Evolutionary conservation across 2,329 filamentous ascomycete species (phyloP), one percentile per base, ranked within the genome.

Genomic region (Neopestalotiopsis sp.): DNA sequence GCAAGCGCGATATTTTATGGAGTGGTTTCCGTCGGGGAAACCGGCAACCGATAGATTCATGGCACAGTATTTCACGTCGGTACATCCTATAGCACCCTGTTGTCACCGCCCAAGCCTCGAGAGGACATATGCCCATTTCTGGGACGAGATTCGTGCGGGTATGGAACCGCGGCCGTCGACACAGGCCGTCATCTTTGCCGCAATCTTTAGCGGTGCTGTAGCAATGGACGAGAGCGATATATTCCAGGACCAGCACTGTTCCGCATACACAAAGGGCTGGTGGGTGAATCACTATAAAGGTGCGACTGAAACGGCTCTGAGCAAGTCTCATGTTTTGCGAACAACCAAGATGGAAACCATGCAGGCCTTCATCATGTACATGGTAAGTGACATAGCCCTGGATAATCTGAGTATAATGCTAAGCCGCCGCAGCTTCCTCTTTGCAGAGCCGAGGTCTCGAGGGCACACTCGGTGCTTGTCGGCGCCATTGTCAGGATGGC

Each of bases 361-460:
- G 74, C 92, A 94, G 76, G 91, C 91, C 1, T 91, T 94, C 73
- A 88, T 94, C 45, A 91, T 94, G 84, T 94, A 94, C 72, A 82
- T 94, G 80, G 90, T 92, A 78, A 80, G 86, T 82, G 6, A n/a
- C 14, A 52, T 38, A 3, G 34, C 65, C 9, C 49, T 24, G 60
- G 34, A 59, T 42, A 63, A 52, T 34, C 61, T 58, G 40, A 65
- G 32, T 45, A 45, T 45, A n/a, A 52, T n/a, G 58, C 67, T 66
- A 61, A 80, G 69, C 24, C 17, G 38, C 34, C 67, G 14, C 71
- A 92, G 87, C 89, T 94, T 68, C 90, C 92, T 0, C 84, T 94
- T 14, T 94, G 92, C 73, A 85, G 92, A 67, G 87, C 87, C 24
- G 91, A 94, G 78, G 85, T 94, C 3, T 94, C 92, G 7, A 84